phyloP scores from a whole-genome alignment of 352 stramenopile species.

The Globisporangium splendens region DNA sequence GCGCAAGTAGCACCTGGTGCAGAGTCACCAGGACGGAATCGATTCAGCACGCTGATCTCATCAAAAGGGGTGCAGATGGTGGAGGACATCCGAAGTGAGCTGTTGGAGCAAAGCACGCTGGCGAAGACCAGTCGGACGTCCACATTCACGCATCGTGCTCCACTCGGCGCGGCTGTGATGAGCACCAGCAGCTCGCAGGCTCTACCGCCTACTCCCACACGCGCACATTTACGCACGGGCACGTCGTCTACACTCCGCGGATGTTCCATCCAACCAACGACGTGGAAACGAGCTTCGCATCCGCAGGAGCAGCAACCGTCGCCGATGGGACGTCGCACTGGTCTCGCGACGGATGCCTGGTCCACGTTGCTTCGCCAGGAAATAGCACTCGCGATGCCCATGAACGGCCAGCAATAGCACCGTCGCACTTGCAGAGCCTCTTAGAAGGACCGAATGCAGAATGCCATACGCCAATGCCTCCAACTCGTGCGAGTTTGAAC shows the following conservation, averaged over 20 bases:
- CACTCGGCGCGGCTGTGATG: neutral
- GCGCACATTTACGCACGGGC: conserved; percentile 10
- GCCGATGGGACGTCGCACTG: conserved; percentile 9
- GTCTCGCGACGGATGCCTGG: conserved; percentile 28
- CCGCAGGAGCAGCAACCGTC: conserved; percentile 6
- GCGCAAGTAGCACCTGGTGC: neutral
- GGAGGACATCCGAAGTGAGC: conserved; percentile 39
- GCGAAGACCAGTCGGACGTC: conserved; percentile 17
- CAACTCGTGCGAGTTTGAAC: no score
- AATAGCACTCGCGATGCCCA: neutral
- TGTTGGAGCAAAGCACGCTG: conserved; percentile 22
- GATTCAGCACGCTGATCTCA: conserved; percentile 17
- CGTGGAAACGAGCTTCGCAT: conserved; percentile 9
- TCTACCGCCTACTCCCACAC: conserved; percentile 6
- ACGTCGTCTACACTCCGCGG: conserved; percentile 22
- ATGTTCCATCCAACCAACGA: conserved; percentile 23
- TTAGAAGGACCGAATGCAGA: no score
- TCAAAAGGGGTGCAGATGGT: conserved; percentile 39
- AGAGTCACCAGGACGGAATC: neutral
- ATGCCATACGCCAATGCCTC: no score
- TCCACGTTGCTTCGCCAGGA: conserved; percentile 34
- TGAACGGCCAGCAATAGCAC: neutral
- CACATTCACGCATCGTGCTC: conserved; percentile 9
- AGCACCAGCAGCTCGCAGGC: neutral
- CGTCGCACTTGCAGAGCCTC: neutral